Evolutionary conservation across 805 yeast species (phyloP).

Genomic region (Torulaspora franciscae): DNA sequence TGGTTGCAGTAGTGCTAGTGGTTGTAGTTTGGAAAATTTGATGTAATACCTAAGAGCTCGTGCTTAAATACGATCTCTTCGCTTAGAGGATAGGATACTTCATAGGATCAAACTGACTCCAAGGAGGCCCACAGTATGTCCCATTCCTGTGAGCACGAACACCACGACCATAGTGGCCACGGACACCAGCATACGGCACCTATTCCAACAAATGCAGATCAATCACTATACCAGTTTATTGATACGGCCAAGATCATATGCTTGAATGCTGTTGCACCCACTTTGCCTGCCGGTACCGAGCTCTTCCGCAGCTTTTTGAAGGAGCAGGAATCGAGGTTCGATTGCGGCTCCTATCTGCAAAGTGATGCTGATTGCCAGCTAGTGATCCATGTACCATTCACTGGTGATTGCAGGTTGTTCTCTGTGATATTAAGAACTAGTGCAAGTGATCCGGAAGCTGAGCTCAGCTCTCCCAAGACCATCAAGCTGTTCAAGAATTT

Average conservation of each 20-base stretch:
- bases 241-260: conserved; percentile 57
- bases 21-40: background rate
- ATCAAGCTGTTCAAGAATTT: conserved; percentile 69
- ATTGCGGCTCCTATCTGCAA: conserved; percentile 44
- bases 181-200: conserved; percentile 51
- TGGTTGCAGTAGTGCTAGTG: background rate
- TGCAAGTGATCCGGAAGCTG: conserved; percentile 37
- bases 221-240: conserved; percentile 59
- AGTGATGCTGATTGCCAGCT: conserved; percentile 82
- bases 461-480: conserved; percentile 58
- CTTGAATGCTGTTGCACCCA: conserved; percentile 53
- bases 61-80: background rate
- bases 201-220: conserved; percentile 63
- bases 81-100: background rate
- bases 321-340: conserved; percentile 44
- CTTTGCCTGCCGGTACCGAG: conserved; percentile 38
- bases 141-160: conserved; percentile 33
- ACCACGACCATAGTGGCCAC: conserved; percentile 33
- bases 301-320: conserved; percentile 48
- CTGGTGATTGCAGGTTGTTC: conserved; percentile 65
- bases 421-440: conserved; percentile 67
- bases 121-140: conserved; percentile 25
- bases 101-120: background rate
- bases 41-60: background rate
- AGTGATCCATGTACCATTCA: conserved; percentile 73